These are phyloP conservation scores for Parvularia atlantis DNA, from an alignment of 78 protist genomes.

Conservation along the genomic window DNA sequence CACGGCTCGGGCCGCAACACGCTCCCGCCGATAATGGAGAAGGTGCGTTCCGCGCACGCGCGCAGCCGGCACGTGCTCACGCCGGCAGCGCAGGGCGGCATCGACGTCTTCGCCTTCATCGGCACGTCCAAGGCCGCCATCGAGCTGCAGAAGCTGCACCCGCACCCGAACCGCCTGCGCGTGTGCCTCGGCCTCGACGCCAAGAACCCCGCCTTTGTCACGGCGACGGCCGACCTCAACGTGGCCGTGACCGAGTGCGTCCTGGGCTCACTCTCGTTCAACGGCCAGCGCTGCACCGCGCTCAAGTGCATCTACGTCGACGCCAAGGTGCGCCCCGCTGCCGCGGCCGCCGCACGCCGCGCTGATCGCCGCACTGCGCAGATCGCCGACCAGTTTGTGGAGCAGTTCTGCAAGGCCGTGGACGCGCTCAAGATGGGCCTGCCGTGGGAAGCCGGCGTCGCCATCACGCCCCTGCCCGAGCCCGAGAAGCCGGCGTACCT, in stretches of 20 bases:
- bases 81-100: not conserved
- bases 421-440: conserved; percentile 22
- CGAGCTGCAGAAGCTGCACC: conserved; percentile 9
- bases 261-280: conserved; percentile 23
- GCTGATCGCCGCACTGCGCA: not conserved
- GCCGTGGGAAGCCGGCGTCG: conserved; percentile 32
- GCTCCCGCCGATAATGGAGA: conserved; percentile 22
- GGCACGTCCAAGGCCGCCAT: conserved; percentile 20
- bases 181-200: no score
- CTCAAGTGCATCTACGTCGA: conserved; percentile 16
- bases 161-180: conserved; percentile 5
- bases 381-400: no score
- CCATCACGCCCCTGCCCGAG: conserved; percentile 39
- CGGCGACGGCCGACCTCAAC: no score
- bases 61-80: not conserved
- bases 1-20: conserved; percentile 20
- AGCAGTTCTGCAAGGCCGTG: no score
- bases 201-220: no score
- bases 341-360: not conserved
- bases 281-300: conserved; percentile 49
- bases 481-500: conserved; percentile 3
- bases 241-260: conserved; percentile 26
- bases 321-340: not conserved
- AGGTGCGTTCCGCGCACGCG: not conserved
- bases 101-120: conserved; percentile 36